Evolutionary conservation across 345 rosid genomes (phyloP), one percentile per base, ranked within the genome.

Genomic region (Gossypium arboreum): DNA sequence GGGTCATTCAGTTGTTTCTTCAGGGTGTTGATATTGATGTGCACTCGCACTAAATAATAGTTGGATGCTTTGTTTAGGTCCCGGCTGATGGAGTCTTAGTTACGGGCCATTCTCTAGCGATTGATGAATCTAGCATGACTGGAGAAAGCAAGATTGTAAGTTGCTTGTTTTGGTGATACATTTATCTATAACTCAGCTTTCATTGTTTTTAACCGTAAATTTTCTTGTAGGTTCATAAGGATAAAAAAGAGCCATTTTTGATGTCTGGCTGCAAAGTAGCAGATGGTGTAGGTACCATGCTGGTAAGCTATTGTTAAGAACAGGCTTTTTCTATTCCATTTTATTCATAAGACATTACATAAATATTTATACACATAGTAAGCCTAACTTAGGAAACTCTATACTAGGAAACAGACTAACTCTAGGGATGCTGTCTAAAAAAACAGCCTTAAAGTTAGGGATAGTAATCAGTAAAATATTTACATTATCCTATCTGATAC

Each of bases 211-310:
- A 82, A 73, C 65, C 68, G 27, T 52, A 56, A 51, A 43, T 41
- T 48, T 65, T 75, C 47, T 81, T 86, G 73, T 77, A 96, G 99
- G 92, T 89, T 55, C 90, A 81, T 84, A 96, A 96, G 88, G 91
- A 96, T 86, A 88, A 88, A 27, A 96, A 89, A 64, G 72, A 86
- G 51, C 99, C 98, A 25, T 96, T 96, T 86, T 80, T 96, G 71
- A 93, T 96, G 88, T 89, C 99, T 79, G 99, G 99, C 13, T 96
- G 99, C 81, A 96, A 96, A 87, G 97, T 96, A 63, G 99, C 99
- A 48, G 99, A 96, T 79, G 98, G 99, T 76, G 85, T 89, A 57
- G 99, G 99, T 61, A 88, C 84, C 41, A 93, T 96, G 98, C 88
- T 96, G 98, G 99, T 95, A 88, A 73, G 27, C 66, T 20, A 20